Base-by-base conservation (phyloP, 495 filamentous ascomycete species). In the Xeromyces bisporus region DNA sequence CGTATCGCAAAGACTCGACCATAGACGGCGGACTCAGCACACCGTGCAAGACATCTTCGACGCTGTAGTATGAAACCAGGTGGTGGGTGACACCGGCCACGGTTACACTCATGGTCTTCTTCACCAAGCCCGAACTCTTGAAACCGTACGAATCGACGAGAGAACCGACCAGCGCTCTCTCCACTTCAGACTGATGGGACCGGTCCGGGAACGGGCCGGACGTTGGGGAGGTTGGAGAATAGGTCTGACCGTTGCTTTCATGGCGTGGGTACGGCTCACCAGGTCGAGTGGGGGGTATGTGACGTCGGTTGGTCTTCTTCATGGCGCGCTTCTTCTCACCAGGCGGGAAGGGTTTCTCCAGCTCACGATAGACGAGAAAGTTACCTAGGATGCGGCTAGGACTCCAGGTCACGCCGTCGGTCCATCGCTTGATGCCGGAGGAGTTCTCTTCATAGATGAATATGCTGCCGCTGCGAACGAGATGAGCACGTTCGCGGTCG, bases 371-470 rank as follows among this genome's bases (percentile, higher is more conserved):
- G 38, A 94, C 67, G 18, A 93, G 68, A 42, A 84, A 91, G 42
- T 93, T 92, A 26, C 75, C 77, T 26, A 89, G 55, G 20, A 93
- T 86, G 10, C 86, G 75, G 48, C 84, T 91, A 0, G 86, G 84
- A 43, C 80, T 87, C 86, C 86, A 93, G 11, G 72, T 71, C 8
- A 80, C 67, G 2, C 84, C 83, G 48, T 94, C 86, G 0, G 86
- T 93, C 86, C 86, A 93, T 24, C 86, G 68, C 56, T 87, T 91
- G 53, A 93, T 91, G 2, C 80, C 80, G 1, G 84, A 87, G 1
- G 78, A 73, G 33, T 78, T 72, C 46, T 92, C 82, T 45, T 89
- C 80, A 53, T 92, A 93, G 39, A 93, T 78, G 49, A 93, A 87
- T 7, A 92, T 69, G 32, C 76, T 75, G 14, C 86, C 86, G 44